Evolutionary conservation across 345 rosid species (phyloP).

Genomic region (Gossypium turneri): DNA sequence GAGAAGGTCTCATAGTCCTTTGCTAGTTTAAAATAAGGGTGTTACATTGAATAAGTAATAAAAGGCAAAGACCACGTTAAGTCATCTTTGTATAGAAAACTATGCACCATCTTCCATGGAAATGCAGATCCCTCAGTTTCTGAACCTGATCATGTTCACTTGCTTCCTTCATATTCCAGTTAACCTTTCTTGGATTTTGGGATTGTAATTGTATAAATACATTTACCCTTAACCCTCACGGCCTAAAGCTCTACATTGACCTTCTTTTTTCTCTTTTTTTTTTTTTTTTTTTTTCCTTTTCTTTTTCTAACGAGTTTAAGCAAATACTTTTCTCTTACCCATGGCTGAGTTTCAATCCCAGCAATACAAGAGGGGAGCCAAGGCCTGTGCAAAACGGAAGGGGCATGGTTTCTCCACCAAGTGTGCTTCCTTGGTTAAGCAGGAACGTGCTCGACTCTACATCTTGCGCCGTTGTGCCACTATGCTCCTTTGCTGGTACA

Average conservation of each 20-base stretch:
- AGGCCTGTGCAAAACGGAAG: constrained; percentile 29
- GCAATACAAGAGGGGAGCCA: constrained; percentile 12
- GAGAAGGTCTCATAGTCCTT: too few species aligned
- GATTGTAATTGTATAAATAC: constrained; percentile 27
- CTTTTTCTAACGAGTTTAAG: background rate
- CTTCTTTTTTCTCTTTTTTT: constrained; percentile 21
- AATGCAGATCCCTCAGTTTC: constrained; percentile 50
- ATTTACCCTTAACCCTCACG: constrained; percentile 18
- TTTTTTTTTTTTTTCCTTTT: background rate
- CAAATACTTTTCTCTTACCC: background rate
- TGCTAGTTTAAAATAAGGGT: too few species aligned
- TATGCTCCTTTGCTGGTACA: constrained; percentile 76
- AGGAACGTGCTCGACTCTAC: constrained; percentile 66
- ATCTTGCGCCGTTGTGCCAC: constrained; percentile 73
- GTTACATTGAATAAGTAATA: too few species aligned
- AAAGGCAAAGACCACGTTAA: constrained; percentile 27
- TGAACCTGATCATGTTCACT: constrained; percentile 49
- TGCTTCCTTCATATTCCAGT: constrained; percentile 36
- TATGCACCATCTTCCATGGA: constrained; percentile 31
- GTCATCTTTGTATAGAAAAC: constrained; percentile 24
- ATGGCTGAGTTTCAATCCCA: constrained; percentile 39
- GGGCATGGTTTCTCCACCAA: constrained; percentile 54
- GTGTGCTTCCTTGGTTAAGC: constrained; percentile 59
- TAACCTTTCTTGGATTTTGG: constrained; percentile 28
- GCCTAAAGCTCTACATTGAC: constrained; percentile 45